A percentile compares a stretch with the other conserved stretches of the same genome.
Evolutionary conservation across 108 stramenopile genomes (phyloP).

Genomic region (Nitzschia sp.): DNA sequence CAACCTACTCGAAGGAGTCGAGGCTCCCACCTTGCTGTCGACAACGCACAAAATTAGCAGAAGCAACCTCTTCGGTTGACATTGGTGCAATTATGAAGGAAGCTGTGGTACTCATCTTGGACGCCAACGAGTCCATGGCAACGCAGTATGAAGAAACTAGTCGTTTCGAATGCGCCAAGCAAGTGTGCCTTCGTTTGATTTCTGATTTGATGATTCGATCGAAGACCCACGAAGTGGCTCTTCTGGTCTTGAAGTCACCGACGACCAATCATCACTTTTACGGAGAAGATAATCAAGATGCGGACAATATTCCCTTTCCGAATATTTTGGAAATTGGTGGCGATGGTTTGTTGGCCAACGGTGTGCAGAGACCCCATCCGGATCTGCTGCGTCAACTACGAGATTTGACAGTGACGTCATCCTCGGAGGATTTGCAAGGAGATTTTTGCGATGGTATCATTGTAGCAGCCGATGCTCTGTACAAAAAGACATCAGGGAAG

Average conservation of each 20-base stretch:
- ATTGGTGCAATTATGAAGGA: constrained; percentile 43
- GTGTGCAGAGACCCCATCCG: constrained; percentile 42
- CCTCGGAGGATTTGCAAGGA: constrained; percentile 25
- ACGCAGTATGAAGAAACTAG: neutral
- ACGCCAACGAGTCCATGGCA: constrained; percentile 65
- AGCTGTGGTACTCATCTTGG: constrained; percentile 71
- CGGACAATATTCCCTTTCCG: constrained; percentile 54
- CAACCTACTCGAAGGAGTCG: neutral
- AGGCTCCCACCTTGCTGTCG: no score
- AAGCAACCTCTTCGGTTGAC: no score
- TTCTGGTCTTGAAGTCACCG: constrained; percentile 56
- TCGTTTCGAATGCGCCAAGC: constrained; percentile 29
- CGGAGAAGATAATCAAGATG: constrained; percentile 24
- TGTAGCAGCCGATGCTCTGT: constrained; percentile 71
- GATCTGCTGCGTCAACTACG: constrained; percentile 49
- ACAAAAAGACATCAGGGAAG: constrained; percentile 55
- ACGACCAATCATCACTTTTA: constrained; percentile 59
- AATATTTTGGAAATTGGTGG: constrained; percentile 61
- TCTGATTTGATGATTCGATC: constrained; percentile 65
- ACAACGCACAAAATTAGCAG: no score
- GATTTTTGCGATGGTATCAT: constrained; percentile 74
- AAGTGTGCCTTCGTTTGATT: constrained; percentile 45
- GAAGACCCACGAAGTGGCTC: constrained; percentile 53
- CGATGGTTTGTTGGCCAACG: constrained; percentile 28
- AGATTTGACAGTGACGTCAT: constrained; percentile 36